Evolutionary conservation across 805 yeast species (phyloP), one percentile per base, ranked within the genome.

Genomic region (Myxozyma melibiosi): DNA sequence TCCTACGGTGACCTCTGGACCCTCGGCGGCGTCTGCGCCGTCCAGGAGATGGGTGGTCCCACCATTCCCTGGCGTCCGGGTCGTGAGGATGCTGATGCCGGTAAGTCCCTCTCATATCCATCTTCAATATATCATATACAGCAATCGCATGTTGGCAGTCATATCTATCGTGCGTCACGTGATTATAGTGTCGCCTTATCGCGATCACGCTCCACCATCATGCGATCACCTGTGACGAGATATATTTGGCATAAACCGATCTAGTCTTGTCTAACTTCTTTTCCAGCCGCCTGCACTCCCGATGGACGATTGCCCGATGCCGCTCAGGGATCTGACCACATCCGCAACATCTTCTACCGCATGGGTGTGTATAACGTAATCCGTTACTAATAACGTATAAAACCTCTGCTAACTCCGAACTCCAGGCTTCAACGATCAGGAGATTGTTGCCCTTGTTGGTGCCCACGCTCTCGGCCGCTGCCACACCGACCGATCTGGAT

Each of bases 1-100:
- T 76, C 84, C 13, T 78, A 83, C 68, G 85, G 87, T 38, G 90
- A 85, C 69, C 77, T 85, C 64, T 84, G 86, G 84, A 85, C 90
- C 8, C 72, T 85, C 33, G 87, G 82, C n/a, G 90, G 89, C 34
- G 85, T 80, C 46, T 78, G 74, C 28, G 85, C 85, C 18, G 71
- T 85, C 49, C 86, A 84, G 71, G 84, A 77, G 58, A 71, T 83
- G 76, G 82, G 79, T 40, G 90, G 90, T 13, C 90, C 90, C 44
- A 72, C 73, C 35, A 51, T 64, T 47, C 71, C 82, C 64, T 90
- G 96, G 96, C 84, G 83, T 72, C 85, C 94, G 6, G 97, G 82
- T 74, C 70, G 76, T 66, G 66, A 82, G 79, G 90, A 81, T 77
- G 53, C 54, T 16, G 63, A 61, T 42, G 61, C 64, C 18, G 22